Percentiles rank a stretch among this genome's conserved stretches.
These are phyloP conservation scores for Eleusine indica DNA, from an alignment of 176 grass and related monocot species.

Conservation along the genomic window DNA sequence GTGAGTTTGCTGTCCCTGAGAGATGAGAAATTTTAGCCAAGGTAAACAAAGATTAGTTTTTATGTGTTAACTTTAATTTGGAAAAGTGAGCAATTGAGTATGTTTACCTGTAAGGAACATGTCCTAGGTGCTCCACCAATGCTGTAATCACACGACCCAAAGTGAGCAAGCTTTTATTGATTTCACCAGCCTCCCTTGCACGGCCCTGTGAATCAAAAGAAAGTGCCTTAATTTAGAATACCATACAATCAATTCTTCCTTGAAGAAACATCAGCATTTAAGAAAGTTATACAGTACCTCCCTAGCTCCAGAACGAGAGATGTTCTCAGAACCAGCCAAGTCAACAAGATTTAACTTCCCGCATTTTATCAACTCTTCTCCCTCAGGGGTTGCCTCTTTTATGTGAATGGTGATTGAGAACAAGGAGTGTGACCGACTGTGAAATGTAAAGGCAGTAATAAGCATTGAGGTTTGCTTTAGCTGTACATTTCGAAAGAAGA, in stretches of 20 bases:
- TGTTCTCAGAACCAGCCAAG: constrained; percentile 96
- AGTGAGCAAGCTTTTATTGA: constrained; percentile 99
- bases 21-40: constrained; percentile 24
- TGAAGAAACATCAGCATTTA: constrained; percentile 6
- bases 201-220: constrained; percentile 65
- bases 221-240: constrained; percentile 14
- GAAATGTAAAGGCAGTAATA: constrained; percentile 40
- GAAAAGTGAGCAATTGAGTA: constrained; percentile 27
- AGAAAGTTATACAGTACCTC: constrained; percentile 65
- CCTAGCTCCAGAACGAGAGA: constrained; percentile 93
- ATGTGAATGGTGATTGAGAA: constrained; percentile 99
- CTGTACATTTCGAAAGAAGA: constrained; percentile 14
- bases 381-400: constrained; percentile 98
- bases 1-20: constrained; percentile 98
- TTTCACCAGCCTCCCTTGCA: constrained; percentile 97
- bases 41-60: neutral
- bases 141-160: constrained; percentile 96
- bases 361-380: constrained; percentile 97
- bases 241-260: neutral
- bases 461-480: constrained; percentile 20
- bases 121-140: constrained; percentile 92
- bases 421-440: constrained; percentile 96
- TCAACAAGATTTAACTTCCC: constrained; percentile 97
- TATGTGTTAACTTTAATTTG: neutral
- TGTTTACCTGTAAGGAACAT: constrained; percentile 90